A percentile compares a stretch with the other conserved stretches of the same genome.
These are phyloP conservation scores for Breynia disticha DNA, from an alignment of 441 rosid genomes.

Conservation along the genomic window DNA sequence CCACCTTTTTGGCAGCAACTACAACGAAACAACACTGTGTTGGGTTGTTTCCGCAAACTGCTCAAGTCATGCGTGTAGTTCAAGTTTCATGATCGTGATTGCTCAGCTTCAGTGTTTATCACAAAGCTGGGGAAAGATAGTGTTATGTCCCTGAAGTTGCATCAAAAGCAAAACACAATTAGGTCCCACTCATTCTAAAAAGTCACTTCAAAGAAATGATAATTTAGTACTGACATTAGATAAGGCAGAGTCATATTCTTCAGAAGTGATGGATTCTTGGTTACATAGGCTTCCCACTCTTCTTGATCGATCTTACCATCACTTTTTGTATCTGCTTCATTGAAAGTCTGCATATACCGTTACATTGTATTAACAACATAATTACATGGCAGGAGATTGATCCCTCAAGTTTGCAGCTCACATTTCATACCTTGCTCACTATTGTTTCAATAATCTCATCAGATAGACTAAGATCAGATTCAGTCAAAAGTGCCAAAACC, in stretches of 20 bases:
- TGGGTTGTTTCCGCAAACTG: too few species aligned
- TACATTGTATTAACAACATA: too few species aligned
- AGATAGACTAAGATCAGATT: slow-evolving; percentile 17
- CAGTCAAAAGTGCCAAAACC: slow-evolving; percentile 21
- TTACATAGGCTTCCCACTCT: slow-evolving; percentile 23
- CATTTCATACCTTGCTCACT: too few species aligned
- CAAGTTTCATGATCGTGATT: slow-evolving; percentile 1
- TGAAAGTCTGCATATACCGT: slow-evolving; percentile 13
- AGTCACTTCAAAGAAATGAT: too few species aligned
- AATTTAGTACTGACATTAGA: slow-evolving; percentile 12
- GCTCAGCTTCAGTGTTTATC: slow-evolving; percentile 9
- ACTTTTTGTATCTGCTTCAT: slow-evolving; percentile 18
- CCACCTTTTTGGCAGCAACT: too few species aligned
- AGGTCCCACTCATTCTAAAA: too few species aligned
- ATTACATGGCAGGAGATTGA: neutral
- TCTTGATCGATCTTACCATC: slow-evolving; percentile 25
- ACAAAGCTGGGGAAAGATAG: slow-evolving; percentile 23
- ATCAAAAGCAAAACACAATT: neutral
- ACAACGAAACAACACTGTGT: too few species aligned
- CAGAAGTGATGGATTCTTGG: slow-evolving; percentile 13
- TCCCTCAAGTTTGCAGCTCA: too few species aligned
- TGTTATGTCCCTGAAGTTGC: slow-evolving; percentile 13
- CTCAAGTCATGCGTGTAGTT: too few species aligned
- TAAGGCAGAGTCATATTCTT: slow-evolving; percentile 28
- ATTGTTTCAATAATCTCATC: slow-evolving; percentile 19